Percentiles rank a stretch among this genome's conserved stretches.
phyloP scores from a whole-genome alignment of 2,329 filamentous ascomycete species.

The Neonectria faginata region DNA sequence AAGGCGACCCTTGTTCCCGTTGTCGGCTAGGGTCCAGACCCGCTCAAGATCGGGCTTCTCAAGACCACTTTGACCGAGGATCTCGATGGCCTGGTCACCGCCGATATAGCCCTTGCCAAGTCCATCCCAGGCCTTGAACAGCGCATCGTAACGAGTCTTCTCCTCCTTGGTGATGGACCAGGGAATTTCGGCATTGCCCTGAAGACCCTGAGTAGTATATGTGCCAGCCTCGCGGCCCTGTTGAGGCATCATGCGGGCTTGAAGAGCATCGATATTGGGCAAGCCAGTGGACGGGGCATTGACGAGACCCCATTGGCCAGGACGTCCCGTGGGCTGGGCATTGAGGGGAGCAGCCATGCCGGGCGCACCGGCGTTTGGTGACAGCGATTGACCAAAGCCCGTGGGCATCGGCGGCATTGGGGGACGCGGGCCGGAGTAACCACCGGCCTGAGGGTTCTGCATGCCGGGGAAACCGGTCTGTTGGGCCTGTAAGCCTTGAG shows the following conservation, averaged over 20 bases:
- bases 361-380: conserved; percentile 64
- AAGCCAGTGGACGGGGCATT: conserved; percentile 91
- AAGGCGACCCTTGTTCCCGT: conserved; percentile 91
- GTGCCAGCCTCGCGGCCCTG: conserved; percentile 85
- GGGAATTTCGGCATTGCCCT: conserved; percentile 94
- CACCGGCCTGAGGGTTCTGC: conserved; percentile 76
- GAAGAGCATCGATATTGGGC: conserved; percentile 92
- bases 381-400: conserved; percentile 66
- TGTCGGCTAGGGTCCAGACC: conserved; percentile 94
- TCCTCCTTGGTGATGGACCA: conserved; percentile 99
- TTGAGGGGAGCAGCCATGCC: conserved; percentile 79
- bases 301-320: conserved; percentile 98
- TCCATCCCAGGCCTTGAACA: conserved; percentile 97
- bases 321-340: conserved; percentile 91
- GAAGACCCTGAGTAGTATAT: conserved; percentile 87
- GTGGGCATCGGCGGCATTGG: conserved; percentile 85
- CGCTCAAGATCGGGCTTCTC: conserved; percentile 90
- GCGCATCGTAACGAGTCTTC: conserved; percentile 94
- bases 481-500: conserved; percentile 72
- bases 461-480: conserved; percentile 77
- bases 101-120: conserved; percentile 92
- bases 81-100: conserved; percentile 93
- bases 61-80: conserved; percentile 94
- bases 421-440: conserved; percentile 86
- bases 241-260: conserved; percentile 97